Base-by-base conservation (phyloP, 1,284 basidiomycete genomes). In the Fistulina hepatica region DNA sequence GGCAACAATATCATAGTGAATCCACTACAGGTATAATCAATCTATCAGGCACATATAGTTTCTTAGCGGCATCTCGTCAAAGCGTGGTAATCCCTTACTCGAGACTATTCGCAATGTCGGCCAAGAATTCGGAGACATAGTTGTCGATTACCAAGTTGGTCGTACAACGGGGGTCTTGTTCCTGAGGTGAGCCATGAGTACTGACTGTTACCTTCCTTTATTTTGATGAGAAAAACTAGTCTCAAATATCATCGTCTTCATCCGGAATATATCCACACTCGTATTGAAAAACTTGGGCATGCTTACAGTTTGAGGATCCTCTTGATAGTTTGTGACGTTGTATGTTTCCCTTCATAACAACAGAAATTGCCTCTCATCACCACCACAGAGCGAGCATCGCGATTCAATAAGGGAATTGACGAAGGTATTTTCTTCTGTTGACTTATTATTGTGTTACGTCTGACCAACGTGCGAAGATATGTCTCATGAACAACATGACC, bases 221-320 rank as follows among this genome's bases (percentile, higher is more conserved):
- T 32, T 12, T 35, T 17, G 25, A 32, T 26, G 27, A 13, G 12
- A n/a, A 13, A 40, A 19, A 23, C 13, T 42, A 97, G 93, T 54
- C 59, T 98, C 43, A 84, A 82, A 48, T 98, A 98, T 50, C 93
- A 98, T 52, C 83, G 93, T 19, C 69, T 98, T 12, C 95, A 98
- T 57, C 95, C 95, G 4, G 95, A 98, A 58, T 99, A 99, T 55
- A 82, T 99, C 43, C 85, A 92, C 54, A 72, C 73, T 31, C 79
- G 95, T 3, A 92, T 99, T 42, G 80, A 89, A 51, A 83, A 81
- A 49, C 74, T 99, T 12, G 81, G 79, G 3, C 72, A 73, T 27
- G 73, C 77, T 10, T 98, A 90, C 56, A 84, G 76, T 37, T 69
- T 97, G 2, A 67, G 95, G 27, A 74, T 98, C 30, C 63, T 98